Conservation (phyloP, 495 filamentous ascomycete species). For the Hypoxylon trugodes region DNA sequence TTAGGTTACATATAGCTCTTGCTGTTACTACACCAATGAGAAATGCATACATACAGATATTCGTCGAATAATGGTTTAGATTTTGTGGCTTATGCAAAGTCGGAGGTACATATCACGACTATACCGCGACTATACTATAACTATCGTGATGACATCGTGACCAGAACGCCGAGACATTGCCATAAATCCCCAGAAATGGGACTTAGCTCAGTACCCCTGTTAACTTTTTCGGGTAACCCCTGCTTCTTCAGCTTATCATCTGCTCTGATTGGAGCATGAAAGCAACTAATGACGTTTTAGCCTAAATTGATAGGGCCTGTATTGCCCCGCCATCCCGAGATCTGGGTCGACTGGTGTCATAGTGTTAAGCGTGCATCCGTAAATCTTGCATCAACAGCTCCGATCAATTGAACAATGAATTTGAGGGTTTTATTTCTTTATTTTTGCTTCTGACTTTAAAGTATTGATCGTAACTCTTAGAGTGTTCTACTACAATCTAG, state of each 20-base stretch:
- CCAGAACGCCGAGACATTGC: neutral
- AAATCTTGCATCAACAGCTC: slow-evolving; percentile 37
- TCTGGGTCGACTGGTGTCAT: slow-evolving; percentile 23
- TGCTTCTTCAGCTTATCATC: slow-evolving; percentile 3
- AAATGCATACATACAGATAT: neutral
- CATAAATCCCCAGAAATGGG: too few species aligned
- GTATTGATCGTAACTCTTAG: too few species aligned
- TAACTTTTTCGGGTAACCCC: neutral
- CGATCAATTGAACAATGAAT: slow-evolving; percentile 9
- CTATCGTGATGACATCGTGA: slow-evolving; percentile 5
- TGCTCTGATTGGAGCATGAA: slow-evolving; percentile 18
- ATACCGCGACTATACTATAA: neutral
- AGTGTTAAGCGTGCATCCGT: slow-evolving; percentile 7
- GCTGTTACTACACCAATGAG: too few species aligned
- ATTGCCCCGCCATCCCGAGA: slow-evolving; percentile 40
- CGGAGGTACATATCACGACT: slow-evolving; percentile 14
- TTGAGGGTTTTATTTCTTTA: slow-evolving; percentile 26
- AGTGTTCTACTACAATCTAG: too few species aligned
- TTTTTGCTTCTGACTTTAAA: too few species aligned
- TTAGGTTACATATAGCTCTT: too few species aligned
- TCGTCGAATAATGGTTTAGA: too few species aligned
- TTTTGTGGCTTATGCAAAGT: slow-evolving; percentile 7
- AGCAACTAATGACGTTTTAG: slow-evolving; percentile 41
- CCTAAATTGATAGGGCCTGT: slow-evolving; percentile 32
- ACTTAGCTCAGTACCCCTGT: too few species aligned